Evolutionary conservation across 805 yeast species (phyloP), one percentile per base, ranked within the genome.

Genomic region (Hanseniaspora valbyensis): DNA sequence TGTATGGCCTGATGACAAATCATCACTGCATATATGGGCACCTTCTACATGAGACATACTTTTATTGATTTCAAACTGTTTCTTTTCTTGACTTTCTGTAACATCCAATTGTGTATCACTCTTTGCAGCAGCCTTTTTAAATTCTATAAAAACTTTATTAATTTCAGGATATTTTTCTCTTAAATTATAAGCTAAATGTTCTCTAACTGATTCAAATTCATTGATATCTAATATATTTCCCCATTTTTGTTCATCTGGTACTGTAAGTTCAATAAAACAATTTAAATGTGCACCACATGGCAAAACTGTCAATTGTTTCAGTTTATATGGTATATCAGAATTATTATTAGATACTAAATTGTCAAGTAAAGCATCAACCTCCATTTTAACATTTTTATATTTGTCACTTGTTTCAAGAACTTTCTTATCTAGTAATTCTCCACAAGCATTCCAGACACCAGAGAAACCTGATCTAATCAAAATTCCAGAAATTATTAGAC

Each of bases 401-500:
- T 77, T 69, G 42, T 72, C 74, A 54, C 78, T 80, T 0, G 63
- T 64, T 14, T 63, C 66, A 14, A 76, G 69, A 34, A 81, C 66
- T 2, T 90, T 81, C 55, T 78, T 75, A 59, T 90, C 98, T 28
- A 86, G 72, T 41, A 90, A 69, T 61, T 90, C 97, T 53, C 74
- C 74, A 58, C 81, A 73, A 0, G 96, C 78, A 25, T 74, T 72
- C 53, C 72, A 69, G 57, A 83, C 77, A 25, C 95, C 89, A 2
- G 76, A 74, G 64, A 77, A 74, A 32, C 97, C 97, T 7, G 96
- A 96, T 56, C 75, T 79, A 55, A 89, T 77, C 52, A 92, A 82
- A 58, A 92, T 69, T 1, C 74, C 72, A 0, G 96, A 87, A 8
- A 92, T 97, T 4, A 86, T 61, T 28, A 89, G 64, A 0, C 97